Percentiles rank a stretch among this genome's conserved stretches.
Conservation (phyloP, 345 rosid genomes). For the Pistacia atlantica region DNA sequence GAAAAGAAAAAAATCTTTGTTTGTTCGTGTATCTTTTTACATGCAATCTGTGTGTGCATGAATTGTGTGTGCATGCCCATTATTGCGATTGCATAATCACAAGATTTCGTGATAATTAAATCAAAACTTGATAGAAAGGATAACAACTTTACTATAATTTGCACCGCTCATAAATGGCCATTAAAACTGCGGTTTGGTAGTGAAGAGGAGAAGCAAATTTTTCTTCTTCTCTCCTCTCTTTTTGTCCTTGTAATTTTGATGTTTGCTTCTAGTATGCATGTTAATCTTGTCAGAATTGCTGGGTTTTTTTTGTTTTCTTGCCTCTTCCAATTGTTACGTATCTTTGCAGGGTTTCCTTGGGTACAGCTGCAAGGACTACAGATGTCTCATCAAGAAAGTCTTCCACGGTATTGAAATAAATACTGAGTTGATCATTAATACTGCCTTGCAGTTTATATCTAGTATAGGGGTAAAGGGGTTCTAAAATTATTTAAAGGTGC, state of each 20-base stretch:
- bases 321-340: neutral
- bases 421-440: conserved; percentile 5
- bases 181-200: neutral
- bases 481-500: neutral
- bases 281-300: neutral
- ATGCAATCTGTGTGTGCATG: neutral
- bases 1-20: neutral
- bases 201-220: neutral
- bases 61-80: neutral
- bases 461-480: too few species aligned
- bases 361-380: conserved; percentile 38
- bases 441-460: neutral
- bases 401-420: conserved; percentile 43
- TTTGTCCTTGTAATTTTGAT: neutral
- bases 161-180: neutral
- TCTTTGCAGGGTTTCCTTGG: conserved; percentile 44
- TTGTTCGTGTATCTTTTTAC: neutral
- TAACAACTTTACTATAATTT: neutral
- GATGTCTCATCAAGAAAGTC: conserved; percentile 39
- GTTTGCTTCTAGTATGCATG: neutral
- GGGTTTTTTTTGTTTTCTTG: too few species aligned
- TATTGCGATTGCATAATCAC: neutral
- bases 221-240: neutral
- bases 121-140: neutral
- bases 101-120: neutral